Conservation (phyloP, 257 asterid genomes). For the Avicennia marina region DNA sequence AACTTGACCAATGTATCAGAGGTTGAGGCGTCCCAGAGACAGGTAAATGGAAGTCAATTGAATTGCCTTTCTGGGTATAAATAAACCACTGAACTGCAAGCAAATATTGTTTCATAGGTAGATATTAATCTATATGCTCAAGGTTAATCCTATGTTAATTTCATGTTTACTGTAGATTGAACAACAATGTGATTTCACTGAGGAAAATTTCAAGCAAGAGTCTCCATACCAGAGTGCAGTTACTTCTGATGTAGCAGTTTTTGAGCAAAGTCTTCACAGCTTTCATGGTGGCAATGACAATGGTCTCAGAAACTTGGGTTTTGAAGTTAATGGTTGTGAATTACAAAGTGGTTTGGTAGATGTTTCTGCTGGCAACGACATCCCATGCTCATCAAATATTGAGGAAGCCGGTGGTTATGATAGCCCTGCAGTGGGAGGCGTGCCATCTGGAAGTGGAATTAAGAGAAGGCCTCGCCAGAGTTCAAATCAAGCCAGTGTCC, state of each 20-base stretch:
- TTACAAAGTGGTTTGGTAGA: too few species aligned
- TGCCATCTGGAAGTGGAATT: conserved; percentile 52
- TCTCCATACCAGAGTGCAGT: conserved; percentile 34
- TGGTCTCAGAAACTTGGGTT: conserved; percentile 15
- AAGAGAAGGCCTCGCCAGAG: conserved; percentile 37
- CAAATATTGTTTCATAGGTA: neutral
- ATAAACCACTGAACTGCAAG: neutral
- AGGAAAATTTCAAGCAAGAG: conserved; percentile 37
- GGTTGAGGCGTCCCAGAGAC: conserved; percentile 45
- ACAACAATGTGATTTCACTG: conserved; percentile 19
- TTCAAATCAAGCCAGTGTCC: conserved; percentile 16
- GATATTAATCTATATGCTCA: neutral
- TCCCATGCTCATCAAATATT: conserved; percentile 5
- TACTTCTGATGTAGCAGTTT: conserved; percentile 15
- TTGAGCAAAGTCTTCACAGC: conserved; percentile 8
- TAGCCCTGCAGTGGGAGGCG: conserved; percentile 19
- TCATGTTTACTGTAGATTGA: conserved; percentile 32
- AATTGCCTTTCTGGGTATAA: neutral
- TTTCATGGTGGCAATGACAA: conserved; percentile 16
- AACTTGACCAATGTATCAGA: conserved; percentile 62
- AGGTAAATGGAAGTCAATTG: conserved; percentile 35
- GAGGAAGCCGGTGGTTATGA: conserved; percentile 14
- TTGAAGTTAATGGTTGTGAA: too few species aligned
- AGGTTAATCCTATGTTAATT: neutral
- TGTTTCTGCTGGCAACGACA: conserved; percentile 25